These are phyloP conservation scores for Fusarium vanettenii DNA, from an alignment of 2,329 filamentous ascomycete genomes.

Conservation along the genomic window DNA sequence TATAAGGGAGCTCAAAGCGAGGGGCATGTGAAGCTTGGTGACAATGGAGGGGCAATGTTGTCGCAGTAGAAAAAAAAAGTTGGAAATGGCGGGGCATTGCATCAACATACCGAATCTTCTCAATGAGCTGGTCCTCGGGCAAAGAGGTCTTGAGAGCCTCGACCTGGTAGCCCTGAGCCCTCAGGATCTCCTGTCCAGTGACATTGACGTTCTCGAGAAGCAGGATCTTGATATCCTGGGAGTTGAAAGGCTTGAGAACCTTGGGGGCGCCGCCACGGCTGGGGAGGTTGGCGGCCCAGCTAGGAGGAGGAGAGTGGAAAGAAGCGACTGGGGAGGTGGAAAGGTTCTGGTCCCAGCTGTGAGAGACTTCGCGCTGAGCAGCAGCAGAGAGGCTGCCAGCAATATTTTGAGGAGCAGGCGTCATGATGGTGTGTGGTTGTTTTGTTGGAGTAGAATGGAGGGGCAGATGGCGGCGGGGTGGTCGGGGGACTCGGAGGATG, in stretches of 20 bases:
- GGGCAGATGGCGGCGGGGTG: slow-evolving; percentile 20
- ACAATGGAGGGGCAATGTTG: slow-evolving; percentile 30
- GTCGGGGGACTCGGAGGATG: slow-evolving; percentile 13
- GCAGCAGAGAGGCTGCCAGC: slow-evolving; percentile 48
- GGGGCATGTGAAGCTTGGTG: slow-evolving; percentile 11
- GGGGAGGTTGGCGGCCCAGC: slow-evolving; percentile 62
- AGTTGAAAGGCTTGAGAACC: slow-evolving; percentile 93
- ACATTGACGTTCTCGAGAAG: slow-evolving; percentile 96
- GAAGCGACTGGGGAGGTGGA: slow-evolving; percentile 80
- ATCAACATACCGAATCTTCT: slow-evolving; percentile 85
- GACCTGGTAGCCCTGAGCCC: slow-evolving; percentile 92
- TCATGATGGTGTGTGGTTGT: slow-evolving; percentile 49
- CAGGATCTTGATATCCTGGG: slow-evolving; percentile 95
- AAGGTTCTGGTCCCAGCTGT: slow-evolving; percentile 69
- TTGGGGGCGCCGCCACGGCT: slow-evolving; percentile 65
- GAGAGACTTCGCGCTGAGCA: slow-evolving; percentile 58
- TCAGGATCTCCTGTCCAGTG: slow-evolving; percentile 86
- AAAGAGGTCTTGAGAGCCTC: slow-evolving; percentile 90
- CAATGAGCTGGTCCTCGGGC: slow-evolving; percentile 91
- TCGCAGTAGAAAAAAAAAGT: slow-evolving; percentile 18
- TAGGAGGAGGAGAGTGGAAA: slow-evolving; percentile 79
- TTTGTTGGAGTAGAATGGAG: slow-evolving; percentile 43
- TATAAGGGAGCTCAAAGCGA: slow-evolving; percentile 13
- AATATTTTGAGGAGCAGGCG: slow-evolving; percentile 62
- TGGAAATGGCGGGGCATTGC: slow-evolving; percentile 29